phyloP scores from a whole-genome alignment of 192 early-diverging fungal genomes.

The Backusella sp. region DNA sequence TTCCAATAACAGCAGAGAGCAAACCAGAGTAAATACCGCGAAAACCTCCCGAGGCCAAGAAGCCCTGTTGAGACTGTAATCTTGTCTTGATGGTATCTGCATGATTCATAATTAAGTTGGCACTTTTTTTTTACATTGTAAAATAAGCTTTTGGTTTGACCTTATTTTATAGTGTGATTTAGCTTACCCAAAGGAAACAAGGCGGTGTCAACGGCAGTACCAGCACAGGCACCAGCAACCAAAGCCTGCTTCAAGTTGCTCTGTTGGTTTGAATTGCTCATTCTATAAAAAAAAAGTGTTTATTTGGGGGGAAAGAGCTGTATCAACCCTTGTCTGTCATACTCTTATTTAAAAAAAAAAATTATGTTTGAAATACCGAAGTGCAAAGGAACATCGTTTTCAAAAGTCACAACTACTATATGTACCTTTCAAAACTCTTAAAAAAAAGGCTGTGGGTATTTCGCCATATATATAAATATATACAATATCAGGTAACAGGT shows the following conservation, averaged over 20 bases:
- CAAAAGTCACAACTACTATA: neutral
- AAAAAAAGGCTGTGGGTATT: neutral
- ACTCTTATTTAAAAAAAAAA: neutral
- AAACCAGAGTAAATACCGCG: conserved; percentile 89
- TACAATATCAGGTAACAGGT: too few relatives aligned
- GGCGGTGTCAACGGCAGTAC: conserved; percentile 89
- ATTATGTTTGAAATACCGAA: neutral
- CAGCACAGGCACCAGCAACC: conserved; percentile 84
- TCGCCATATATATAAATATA: too few relatives aligned
- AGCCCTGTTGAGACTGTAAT: conserved; percentile 84
- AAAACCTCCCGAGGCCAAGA: conserved; percentile 83
- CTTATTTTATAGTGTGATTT: neutral
- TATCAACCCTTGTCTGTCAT: neutral
- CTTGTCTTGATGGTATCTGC: conserved; percentile 95
- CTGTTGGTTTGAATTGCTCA: conserved; percentile 18
- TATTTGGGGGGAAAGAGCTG: neutral
- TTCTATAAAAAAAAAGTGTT: neutral
- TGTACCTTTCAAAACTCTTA: neutral
- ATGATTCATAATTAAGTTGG: neutral
- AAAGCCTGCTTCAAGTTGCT: conserved; percentile 51
- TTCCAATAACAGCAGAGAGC: conserved; percentile 88
- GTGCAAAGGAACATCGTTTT: neutral
- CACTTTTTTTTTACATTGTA: neutral
- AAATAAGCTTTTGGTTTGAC: neutral
- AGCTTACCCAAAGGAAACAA: conserved; percentile 76